phyloP scores from a whole-genome alignment of 805 yeast genomes.

The Yamadazyma sp. region DNA sequence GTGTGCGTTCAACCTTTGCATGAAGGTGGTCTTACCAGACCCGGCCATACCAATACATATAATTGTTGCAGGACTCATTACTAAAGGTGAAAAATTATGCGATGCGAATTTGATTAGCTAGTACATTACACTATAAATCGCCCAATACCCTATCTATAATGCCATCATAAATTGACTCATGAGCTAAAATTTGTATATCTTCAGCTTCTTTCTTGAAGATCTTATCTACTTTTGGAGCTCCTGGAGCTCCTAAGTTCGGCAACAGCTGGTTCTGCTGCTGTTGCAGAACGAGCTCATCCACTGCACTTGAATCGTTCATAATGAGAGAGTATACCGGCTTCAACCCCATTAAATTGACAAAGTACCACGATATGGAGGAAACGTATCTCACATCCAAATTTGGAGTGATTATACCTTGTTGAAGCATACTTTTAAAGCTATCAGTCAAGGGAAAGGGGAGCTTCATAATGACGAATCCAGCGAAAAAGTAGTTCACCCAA shows the following conservation, averaged over 20 bases:
- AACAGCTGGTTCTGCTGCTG: slow-evolving; percentile 42
- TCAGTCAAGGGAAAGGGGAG: slow-evolving; percentile 90
- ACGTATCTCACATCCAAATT: slow-evolving; percentile 92
- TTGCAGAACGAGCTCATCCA: slow-evolving; percentile 43
- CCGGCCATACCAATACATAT: slow-evolving; percentile 53
- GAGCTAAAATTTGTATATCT: slow-evolving; percentile 61
- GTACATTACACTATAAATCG: background rate
- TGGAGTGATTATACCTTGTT: slow-evolving; percentile 78
- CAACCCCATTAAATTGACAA: slow-evolving; percentile 82
- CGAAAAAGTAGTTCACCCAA: slow-evolving; percentile 92
- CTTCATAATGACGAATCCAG: slow-evolving; percentile 77
- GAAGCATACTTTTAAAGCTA: slow-evolving; percentile 89
- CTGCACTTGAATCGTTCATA: slow-evolving; percentile 52
- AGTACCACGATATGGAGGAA: slow-evolving; percentile 93
- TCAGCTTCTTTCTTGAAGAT: slow-evolving; percentile 72
- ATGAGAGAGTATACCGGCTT: slow-evolving; percentile 73
- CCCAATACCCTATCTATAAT: slow-evolving; percentile 59
- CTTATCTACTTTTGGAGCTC: slow-evolving; percentile 62
- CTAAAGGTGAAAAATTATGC: slow-evolving; percentile 7
- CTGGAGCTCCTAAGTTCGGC: slow-evolving; percentile 49
- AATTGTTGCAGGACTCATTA: slow-evolving; percentile 39
- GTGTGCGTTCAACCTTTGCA: slow-evolving; percentile 92
- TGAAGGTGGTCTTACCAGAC: slow-evolving; percentile 95
- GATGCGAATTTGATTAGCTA: no score
- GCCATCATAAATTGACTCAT: slow-evolving; percentile 50